Evolutionary conservation across 1,284 basidiomycete species (phyloP).

Genomic region (Marasmius sp.): DNA sequence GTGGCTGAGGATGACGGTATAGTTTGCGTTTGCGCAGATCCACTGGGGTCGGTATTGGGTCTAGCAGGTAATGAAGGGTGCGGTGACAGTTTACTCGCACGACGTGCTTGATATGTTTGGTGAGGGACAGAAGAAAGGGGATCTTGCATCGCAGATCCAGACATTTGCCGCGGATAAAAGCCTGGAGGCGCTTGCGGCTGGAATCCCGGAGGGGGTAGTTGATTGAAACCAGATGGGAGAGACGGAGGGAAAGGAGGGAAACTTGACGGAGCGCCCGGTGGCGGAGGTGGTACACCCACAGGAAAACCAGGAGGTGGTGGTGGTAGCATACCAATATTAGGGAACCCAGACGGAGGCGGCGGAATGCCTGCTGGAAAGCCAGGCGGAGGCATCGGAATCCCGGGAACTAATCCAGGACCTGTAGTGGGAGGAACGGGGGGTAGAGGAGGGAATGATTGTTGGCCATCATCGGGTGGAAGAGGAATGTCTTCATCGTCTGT

Average conservation of each 20-base stretch:
- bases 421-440: conserved; percentile 20
- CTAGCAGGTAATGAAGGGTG: conserved; percentile 44
- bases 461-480: conserved; percentile 11
- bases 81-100: conserved; percentile 31
- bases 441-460: conserved; percentile 12
- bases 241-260: conserved; percentile 20
- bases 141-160: conserved; percentile 55
- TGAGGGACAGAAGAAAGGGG: conserved; percentile 63
- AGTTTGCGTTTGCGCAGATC: conserved; percentile 21
- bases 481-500: conserved; percentile 3
- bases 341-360: conserved; percentile 22
- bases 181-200: conserved; percentile 52
- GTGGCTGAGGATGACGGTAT: conserved; percentile 52
- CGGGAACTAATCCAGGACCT: conserved; percentile 16
- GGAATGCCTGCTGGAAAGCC: conserved; percentile 20
- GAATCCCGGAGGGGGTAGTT: conserved; percentile 27
- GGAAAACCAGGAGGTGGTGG: conserved; percentile 28
- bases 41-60: conserved; percentile 25
- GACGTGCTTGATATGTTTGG: conserved; percentile 65
- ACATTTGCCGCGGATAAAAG: conserved; percentile 54
- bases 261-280: conserved; percentile 33
- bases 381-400: conserved; percentile 11
- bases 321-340: conserved; percentile 20
- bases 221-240: conserved; percentile 25
- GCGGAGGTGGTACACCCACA: conserved; percentile 21